phyloP scores from a whole-genome alignment of 768 basidiomycete species.

The Cystofilobasidium bisporidii region DNA sequence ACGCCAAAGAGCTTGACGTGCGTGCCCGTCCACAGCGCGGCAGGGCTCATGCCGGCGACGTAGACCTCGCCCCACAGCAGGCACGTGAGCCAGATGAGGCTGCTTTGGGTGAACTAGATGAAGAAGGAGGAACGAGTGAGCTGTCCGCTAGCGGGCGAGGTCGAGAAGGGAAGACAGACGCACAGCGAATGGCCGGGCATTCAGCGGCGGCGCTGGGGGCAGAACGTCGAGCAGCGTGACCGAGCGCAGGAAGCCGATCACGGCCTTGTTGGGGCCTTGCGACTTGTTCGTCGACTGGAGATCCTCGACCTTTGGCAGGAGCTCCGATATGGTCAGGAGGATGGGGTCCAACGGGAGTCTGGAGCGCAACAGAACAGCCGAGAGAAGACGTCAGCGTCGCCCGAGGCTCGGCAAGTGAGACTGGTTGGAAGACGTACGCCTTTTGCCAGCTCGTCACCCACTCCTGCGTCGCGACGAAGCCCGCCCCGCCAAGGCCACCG shows the following conservation, averaged over 20 bases:
- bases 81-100: slow-evolving; percentile 82
- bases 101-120: slow-evolving; percentile 42
- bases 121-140: neutral
- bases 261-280: slow-evolving; percentile 51
- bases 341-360: slow-evolving; percentile 83
- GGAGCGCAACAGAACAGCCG: slow-evolving; percentile 24
- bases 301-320: slow-evolving; percentile 73
- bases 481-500: slow-evolving; percentile 49
- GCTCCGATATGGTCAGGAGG: slow-evolving; percentile 76
- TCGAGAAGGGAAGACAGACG: slow-evolving; percentile 33
- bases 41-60: slow-evolving; percentile 72
- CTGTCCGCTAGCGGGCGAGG: neutral
- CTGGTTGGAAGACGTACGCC: slow-evolving; percentile 53
- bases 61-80: slow-evolving; percentile 94
- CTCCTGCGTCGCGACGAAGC: slow-evolving; percentile 89
- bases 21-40: slow-evolving; percentile 84
- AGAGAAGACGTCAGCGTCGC: too few relatives aligned
- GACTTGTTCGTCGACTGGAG: slow-evolving; percentile 53
- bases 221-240: slow-evolving; percentile 63
- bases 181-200: slow-evolving; percentile 67
- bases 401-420: neutral
- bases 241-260: slow-evolving; percentile 64
- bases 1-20: slow-evolving; percentile 83
- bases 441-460: slow-evolving; percentile 96
- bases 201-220: slow-evolving; percentile 56